phyloP scores from a whole-genome alignment of 345 rosid species.

The Aethionema arabicum region DNA sequence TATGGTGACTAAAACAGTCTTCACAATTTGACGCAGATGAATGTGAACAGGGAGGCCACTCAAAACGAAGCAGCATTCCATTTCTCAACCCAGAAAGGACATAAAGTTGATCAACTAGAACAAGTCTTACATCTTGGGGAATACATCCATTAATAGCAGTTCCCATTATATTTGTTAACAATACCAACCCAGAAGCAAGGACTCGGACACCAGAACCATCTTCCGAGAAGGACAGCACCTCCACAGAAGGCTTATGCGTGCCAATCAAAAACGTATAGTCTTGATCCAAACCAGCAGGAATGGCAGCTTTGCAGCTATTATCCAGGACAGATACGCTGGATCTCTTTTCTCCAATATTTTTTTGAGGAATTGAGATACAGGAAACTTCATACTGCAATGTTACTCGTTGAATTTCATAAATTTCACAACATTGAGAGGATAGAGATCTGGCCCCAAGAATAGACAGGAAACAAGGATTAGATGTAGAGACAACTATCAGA shows the following conservation, averaged over 20 bases:
- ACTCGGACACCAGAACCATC: constrained; percentile 60
- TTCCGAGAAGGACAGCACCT: constrained; percentile 66
- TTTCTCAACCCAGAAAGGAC: constrained; percentile 92
- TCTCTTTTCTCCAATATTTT: constrained; percentile 44
- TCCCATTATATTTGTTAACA: constrained; percentile 64
- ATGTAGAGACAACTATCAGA: constrained; percentile 79
- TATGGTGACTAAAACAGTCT: constrained; percentile 34
- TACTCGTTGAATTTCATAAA: constrained; percentile 77
- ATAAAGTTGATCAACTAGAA: constrained; percentile 73
- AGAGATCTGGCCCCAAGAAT: constrained; percentile 73
- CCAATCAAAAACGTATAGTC: constrained; percentile 79
- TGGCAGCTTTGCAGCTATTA: constrained; percentile 35
- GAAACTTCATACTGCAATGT: constrained; percentile 79
- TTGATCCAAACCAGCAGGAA: constrained; percentile 63
- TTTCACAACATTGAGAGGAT: constrained; percentile 56
- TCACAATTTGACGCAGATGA: constrained; percentile 39
- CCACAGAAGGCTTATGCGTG: constrained; percentile 97
- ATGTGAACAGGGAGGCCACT: constrained; percentile 63
- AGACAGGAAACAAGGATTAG: constrained; percentile 80
- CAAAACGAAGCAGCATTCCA: constrained; percentile 97
- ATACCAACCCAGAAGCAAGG: constrained; percentile 76
- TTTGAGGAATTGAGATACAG: constrained; percentile 80
- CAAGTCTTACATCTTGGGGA: constrained; percentile 98
- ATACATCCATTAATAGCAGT: constrained; percentile 76
- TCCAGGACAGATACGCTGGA: constrained; percentile 38